Evolutionary conservation across 495 filamentous ascomycete genomes (phyloP).

Genomic region (Amphirosellinia nigrospora): DNA sequence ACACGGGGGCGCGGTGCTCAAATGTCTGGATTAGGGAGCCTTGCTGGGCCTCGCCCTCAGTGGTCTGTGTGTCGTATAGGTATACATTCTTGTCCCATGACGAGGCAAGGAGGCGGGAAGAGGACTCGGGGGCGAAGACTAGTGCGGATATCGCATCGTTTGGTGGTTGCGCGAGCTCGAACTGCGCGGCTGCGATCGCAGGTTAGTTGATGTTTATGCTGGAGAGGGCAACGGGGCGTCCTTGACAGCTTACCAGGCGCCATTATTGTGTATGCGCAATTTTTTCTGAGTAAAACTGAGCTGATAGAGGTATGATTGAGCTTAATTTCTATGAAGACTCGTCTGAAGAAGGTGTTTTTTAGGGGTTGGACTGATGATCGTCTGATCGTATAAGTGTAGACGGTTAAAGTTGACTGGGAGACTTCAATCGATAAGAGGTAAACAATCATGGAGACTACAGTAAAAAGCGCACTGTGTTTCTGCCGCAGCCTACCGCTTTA

Average conservation of each 20-base stretch:
- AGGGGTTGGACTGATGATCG: not conserved
- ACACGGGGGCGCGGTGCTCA: conserved; percentile 82
- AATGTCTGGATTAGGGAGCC: conserved; percentile 70
- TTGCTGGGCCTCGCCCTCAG: conserved; percentile 63
- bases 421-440: conserved; percentile 27
- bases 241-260: conserved; percentile 10
- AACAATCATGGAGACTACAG: conserved; percentile 19
- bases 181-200: conserved; percentile 59
- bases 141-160: conserved; percentile 86
- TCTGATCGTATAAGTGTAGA: not conserved
- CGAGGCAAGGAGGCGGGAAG: conserved; percentile 78
- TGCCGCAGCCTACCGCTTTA: conserved; percentile 30
- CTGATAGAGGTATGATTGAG: not conserved
- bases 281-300: not conserved
- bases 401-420: not conserved
- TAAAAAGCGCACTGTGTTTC: not conserved
- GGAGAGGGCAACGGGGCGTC: not conserved
- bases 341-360: not conserved
- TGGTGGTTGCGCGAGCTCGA: conserved; percentile 77
- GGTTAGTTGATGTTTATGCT: conserved; percentile 22
- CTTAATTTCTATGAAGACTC: not conserved
- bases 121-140: conserved; percentile 74
- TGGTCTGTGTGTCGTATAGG: conserved; percentile 73
- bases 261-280: conserved; percentile 9
- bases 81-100: conserved; percentile 96